Conservation (phyloP, 1,284 basidiomycete genomes). For the Sanghuangporus weigelae region DNA sequence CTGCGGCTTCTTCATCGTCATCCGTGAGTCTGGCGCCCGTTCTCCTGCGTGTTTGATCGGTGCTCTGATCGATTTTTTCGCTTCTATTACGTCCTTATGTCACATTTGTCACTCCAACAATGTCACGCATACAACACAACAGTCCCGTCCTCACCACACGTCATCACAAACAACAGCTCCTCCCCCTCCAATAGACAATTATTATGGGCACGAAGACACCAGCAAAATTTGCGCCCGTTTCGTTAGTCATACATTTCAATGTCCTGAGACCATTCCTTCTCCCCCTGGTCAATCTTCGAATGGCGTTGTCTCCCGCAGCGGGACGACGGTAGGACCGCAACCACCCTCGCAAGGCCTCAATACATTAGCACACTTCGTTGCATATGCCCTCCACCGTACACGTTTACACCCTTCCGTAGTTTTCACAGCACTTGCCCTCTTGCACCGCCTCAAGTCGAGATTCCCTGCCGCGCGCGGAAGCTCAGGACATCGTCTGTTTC, state of each 20-base stretch:
- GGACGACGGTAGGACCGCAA: conserved; percentile 73
- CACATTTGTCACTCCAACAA: not conserved
- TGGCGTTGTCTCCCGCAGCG: conserved; percentile 38
- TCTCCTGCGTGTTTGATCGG: not conserved
- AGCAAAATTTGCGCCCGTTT: conserved; percentile 37
- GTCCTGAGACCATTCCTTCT: conserved; percentile 22
- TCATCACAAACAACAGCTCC: conserved; percentile 24
- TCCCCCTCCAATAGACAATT: conserved; percentile 41
- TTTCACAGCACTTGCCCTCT: conserved; percentile 78
- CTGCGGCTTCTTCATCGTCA: not conserved
- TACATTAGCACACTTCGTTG: conserved; percentile 77
- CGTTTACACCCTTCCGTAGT: conserved; percentile 76
- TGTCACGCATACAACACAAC: not conserved
- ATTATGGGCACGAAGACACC: conserved; percentile 42
- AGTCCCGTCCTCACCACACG: conserved; percentile 11
- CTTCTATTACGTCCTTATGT: not conserved
- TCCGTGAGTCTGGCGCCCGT: not conserved
- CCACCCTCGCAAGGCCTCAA: conserved; percentile 70
- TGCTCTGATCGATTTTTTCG: not conserved
- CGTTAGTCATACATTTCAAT: conserved; percentile 32
- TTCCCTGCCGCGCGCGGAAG: conserved; percentile 91
- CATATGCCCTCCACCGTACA: conserved; percentile 46
- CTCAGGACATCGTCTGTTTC: conserved; percentile 86
- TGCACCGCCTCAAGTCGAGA: conserved; percentile 84
- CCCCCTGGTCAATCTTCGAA: conserved; percentile 31